Evolutionary conservation across 116 monocot species (phyloP).

Genomic region (Papilionanthe hybrid): DNA sequence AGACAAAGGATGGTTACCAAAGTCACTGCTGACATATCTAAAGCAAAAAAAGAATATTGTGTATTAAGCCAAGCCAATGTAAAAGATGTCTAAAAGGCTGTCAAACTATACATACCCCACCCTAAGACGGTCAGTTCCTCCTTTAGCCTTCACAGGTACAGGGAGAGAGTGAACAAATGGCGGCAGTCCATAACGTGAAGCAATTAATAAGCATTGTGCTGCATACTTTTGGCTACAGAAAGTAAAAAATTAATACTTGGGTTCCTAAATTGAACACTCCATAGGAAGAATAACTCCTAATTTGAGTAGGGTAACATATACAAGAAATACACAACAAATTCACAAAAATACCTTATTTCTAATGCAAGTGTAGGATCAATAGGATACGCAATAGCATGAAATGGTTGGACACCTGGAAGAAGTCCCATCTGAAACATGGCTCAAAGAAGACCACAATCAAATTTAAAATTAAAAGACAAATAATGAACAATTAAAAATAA

Average conservation of each 20-base stretch:
- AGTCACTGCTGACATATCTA: constrained; percentile 98
- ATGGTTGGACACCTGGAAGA: constrained; percentile 96
- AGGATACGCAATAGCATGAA: constrained; percentile 98
- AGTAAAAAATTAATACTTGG: constrained; percentile 8
- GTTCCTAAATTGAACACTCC: background rate
- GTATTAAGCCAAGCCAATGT: background rate
- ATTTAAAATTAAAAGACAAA: background rate
- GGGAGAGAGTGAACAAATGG: constrained; percentile 63
- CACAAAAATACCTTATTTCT: constrained; percentile 71
- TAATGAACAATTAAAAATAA: constrained; percentile 3
- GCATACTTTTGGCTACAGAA: constrained; percentile 82
- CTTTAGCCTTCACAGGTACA: constrained; percentile 67
- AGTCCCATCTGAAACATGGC: constrained; percentile 41
- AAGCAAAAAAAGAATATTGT: constrained; percentile 10
- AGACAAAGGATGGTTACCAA: constrained; percentile 94
- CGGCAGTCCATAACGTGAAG: constrained; percentile 74
- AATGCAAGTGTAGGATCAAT: constrained; percentile 83
- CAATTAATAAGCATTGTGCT: constrained; percentile 79
- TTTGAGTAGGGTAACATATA: background rate
- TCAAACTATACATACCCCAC: constrained; percentile 55
- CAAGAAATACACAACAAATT: background rate
- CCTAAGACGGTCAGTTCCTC: constrained; percentile 61
- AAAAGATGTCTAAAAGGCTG: background rate
- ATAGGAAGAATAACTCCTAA: background rate
- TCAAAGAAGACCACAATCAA: background rate